These are phyloP conservation scores for Biancaea sappan DNA, from an alignment of 306 rosid genomes.

Conservation along the genomic window DNA sequence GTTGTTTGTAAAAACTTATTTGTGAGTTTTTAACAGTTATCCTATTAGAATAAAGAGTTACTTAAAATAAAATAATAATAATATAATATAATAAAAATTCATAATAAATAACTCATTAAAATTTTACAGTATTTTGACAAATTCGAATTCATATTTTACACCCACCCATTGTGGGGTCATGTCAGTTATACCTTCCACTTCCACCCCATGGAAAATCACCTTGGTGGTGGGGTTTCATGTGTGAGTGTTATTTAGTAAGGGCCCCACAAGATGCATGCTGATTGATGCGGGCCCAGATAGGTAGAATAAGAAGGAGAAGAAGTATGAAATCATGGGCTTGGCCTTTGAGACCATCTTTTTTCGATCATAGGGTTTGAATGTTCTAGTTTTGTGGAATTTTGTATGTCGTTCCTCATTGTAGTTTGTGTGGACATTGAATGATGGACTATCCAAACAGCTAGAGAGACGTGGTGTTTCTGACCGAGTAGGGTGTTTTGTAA, in stretches of 20 bases:
- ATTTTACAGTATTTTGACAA: too few relatives aligned
- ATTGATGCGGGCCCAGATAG: constrained; percentile 49
- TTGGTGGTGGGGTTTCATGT: constrained; percentile 26
- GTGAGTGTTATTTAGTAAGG: constrained; percentile 35
- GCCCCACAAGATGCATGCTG: constrained; percentile 67
- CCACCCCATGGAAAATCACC: constrained; percentile 36
- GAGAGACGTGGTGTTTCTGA: too few relatives aligned
- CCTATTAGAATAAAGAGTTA: too few relatives aligned
- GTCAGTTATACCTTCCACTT: constrained; percentile 39
- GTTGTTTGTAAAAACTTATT: too few relatives aligned
- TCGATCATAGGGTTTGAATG: constrained; percentile 49
- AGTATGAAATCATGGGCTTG: constrained; percentile 44
- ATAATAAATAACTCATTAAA: too few relatives aligned
- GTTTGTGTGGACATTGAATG: constrained; percentile 49
- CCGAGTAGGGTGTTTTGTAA: too few relatives aligned
- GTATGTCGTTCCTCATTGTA: constrained; percentile 43
- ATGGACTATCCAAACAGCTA: not conserved
- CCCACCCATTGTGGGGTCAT: constrained; percentile 43
- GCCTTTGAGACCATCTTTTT: constrained; percentile 52
- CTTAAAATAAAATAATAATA: too few relatives aligned
- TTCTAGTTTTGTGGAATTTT: constrained; percentile 37
- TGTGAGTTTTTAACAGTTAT: too few relatives aligned
- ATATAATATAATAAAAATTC: too few relatives aligned
- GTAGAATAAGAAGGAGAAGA: constrained; percentile 41
- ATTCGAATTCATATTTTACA: too few relatives aligned